phyloP scores from a whole-genome alignment of 2,329 filamentous ascomycete species.

The Onygenales sp. region DNA sequence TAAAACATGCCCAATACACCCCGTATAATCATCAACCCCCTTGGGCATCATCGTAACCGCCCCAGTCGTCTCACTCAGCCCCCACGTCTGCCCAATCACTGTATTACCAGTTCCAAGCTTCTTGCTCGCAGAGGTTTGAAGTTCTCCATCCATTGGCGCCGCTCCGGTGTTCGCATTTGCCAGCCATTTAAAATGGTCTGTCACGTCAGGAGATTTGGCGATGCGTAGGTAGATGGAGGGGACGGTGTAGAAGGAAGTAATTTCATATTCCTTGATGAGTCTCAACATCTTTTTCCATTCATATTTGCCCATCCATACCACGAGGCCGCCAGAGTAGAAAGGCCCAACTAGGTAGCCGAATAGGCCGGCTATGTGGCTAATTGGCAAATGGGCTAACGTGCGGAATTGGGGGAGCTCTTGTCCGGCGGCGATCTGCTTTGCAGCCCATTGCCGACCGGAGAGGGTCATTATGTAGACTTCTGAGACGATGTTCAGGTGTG shows the following conservation, averaged over 20 bases:
- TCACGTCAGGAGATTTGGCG: slow-evolving; percentile 1
- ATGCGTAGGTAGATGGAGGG: background rate
- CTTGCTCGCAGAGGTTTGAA: background rate
- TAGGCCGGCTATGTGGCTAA: slow-evolving; percentile 1
- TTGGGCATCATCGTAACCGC: slow-evolving; percentile 1
- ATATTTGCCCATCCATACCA: slow-evolving; percentile 3
- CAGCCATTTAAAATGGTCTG: background rate
- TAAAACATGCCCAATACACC: slow-evolving; percentile 1
- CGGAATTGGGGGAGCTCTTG: background rate
- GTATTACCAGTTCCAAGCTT: background rate
- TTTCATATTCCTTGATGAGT: slow-evolving; percentile 1
- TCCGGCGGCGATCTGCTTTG: background rate
- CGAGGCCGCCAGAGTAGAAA: background rate
- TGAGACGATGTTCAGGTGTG: slow-evolving; percentile 1
- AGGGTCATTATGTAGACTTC: background rate
- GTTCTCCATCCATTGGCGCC: background rate
- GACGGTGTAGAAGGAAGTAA: background rate
- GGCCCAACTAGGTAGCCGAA: background rate
- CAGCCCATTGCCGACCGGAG: background rate
- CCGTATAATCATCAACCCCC: background rate
- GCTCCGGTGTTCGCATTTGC: background rate
- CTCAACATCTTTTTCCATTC: slow-evolving; percentile 3
- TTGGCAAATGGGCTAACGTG: background rate
- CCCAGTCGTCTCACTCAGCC: slow-evolving; percentile 1
- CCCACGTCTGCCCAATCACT: background rate